Evolutionary conservation across 441 rosid species (phyloP).

Genomic region (Pelargonium myrrhifolium): DNA sequence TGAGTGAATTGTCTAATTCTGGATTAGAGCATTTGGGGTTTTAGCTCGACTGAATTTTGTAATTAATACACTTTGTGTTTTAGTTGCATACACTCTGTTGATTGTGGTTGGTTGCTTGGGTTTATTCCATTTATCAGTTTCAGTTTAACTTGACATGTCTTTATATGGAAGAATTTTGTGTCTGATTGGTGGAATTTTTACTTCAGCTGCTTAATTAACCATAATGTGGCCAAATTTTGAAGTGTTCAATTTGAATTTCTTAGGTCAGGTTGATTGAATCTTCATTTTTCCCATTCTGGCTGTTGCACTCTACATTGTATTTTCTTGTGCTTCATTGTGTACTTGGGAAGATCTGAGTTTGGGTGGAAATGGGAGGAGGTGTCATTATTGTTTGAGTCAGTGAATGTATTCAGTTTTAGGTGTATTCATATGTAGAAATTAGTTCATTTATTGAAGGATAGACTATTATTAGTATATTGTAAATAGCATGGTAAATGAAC

Average conservation of each 20-base stretch:
- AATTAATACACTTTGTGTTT: constrained; percentile 24
- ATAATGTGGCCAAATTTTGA: not conserved
- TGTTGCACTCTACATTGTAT: constrained; percentile 6
- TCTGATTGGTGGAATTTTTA: constrained; percentile 12
- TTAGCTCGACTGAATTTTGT: not conserved
- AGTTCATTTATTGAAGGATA: constrained; percentile 8
- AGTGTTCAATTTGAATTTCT: not conserved
- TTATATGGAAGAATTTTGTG: constrained; percentile 12
- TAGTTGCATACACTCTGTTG: constrained; percentile 12
- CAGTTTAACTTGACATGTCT: constrained; percentile 17
- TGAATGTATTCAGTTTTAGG: constrained; percentile 2
- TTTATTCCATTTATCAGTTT: constrained; percentile 6
- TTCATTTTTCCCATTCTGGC: constrained; percentile 4
- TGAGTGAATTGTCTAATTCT: constrained; percentile 4
- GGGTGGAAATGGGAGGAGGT: not conserved
- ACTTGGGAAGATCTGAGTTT: constrained; percentile 1
- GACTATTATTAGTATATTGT: not conserved
- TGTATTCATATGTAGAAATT: not conserved
- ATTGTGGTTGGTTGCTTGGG: constrained; percentile 6
- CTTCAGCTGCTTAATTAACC: constrained; percentile 13
- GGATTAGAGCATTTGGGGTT: constrained; percentile 8
- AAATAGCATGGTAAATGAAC: not conserved
- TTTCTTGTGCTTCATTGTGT: not conserved
- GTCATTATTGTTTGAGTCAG: not conserved
- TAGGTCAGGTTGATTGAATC: not conserved